Evolutionary conservation across 495 filamentous ascomycete genomes (phyloP), one percentile per base, ranked within the genome.

Genomic region (Xylaria cubensis): DNA sequence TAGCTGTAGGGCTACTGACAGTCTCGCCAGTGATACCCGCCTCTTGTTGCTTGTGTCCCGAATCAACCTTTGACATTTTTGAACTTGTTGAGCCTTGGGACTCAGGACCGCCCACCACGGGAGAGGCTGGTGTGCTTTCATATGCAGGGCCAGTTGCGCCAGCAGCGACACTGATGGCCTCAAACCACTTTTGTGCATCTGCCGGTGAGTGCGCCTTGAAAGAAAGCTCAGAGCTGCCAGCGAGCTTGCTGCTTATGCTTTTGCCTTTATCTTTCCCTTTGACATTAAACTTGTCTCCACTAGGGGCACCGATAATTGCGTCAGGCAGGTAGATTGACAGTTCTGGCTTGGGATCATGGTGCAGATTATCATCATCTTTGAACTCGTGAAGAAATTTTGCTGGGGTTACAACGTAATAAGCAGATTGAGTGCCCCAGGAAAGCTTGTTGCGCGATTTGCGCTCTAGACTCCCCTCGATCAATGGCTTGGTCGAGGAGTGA

Each of bases 381-480:
- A 97, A 98, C 78, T 98, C 96, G 82, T 98, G 96, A 59, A 99
- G 84, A 82, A 91, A 99, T 73, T 92, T 91, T 26, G 90, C 87
- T 0, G 92, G 91, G 3, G 94, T 97, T 36, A 98, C 89, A 61
- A 95, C 95, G 77, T 97, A 99, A 85, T 95, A 97, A 71, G 86
- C 88, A 1, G 93, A 88, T 70, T 87, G 90, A 81, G 93, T 97
- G 71, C 91, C 91, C 82, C 94, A 88, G 73, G 86, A 87, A 48
- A 90, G 84, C 72, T 94, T 87, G 72, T 93, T 92, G 55, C 92
- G 91, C 50, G 89, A 91, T 82, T 97, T 97, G 66, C 94, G 91
- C 82, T 97, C 93, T 46, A 99, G 86, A 7, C 87, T 88, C 39
- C 96, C 96, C 76, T 97, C 92, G 75, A 98, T 93, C 32, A 97